Evolutionary conservation across 306 rosid species (phyloP).

Genomic region (Medicago arabica): DNA sequence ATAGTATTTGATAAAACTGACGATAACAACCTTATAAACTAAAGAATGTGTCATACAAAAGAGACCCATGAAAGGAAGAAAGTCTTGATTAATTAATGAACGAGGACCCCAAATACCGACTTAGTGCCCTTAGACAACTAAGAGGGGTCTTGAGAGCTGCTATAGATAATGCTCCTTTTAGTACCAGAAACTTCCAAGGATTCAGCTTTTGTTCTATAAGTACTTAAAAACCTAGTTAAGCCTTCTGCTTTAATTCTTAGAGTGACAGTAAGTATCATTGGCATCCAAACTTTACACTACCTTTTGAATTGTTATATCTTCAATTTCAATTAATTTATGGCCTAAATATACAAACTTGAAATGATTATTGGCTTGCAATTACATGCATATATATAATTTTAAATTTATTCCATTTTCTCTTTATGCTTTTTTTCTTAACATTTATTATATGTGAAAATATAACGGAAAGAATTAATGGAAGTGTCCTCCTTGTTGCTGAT

Average conservation of each 20-base stretch:
- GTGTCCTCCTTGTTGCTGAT: neutral
- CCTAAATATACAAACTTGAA: neutral
- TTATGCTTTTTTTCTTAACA: neutral
- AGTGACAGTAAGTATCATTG: neutral
- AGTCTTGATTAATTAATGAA: slow-evolving; percentile 16
- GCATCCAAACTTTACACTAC: slow-evolving; percentile 19
- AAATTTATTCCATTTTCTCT: neutral
- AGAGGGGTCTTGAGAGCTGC: neutral
- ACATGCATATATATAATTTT: neutral
- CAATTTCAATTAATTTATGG: slow-evolving; percentile 1
- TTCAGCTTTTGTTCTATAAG: slow-evolving; percentile 24
- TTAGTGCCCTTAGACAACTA: slow-evolving; percentile 33
- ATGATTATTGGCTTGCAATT: slow-evolving; percentile 6
- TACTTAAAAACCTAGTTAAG: neutral
- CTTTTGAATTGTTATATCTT: neutral
- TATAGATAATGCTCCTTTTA: neutral
- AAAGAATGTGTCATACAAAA: too few relatives aligned
- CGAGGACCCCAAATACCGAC: neutral
- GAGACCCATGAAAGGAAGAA: neutral
- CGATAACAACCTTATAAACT: too few relatives aligned
- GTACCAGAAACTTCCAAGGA: slow-evolving; percentile 32
- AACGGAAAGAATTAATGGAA: slow-evolving; percentile 7
- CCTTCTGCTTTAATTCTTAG: slow-evolving; percentile 4
- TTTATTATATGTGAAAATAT: slow-evolving; percentile 5
- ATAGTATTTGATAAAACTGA: too few relatives aligned